phyloP scores from a whole-genome alignment of 2,329 filamentous ascomycete genomes.

The Xylaria sp. region DNA sequence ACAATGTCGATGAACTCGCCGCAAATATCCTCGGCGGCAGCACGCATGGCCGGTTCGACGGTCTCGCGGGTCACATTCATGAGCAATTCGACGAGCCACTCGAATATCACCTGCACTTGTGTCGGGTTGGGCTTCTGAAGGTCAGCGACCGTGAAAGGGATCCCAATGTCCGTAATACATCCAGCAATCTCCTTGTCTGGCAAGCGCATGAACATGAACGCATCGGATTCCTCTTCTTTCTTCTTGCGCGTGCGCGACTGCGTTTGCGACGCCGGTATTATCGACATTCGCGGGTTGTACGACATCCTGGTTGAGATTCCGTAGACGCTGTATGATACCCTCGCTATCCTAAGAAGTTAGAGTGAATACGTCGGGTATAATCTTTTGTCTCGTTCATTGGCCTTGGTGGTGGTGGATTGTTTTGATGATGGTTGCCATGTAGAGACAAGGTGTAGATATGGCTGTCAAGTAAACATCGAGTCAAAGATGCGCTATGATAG shows the following conservation, averaged over 20 bases:
- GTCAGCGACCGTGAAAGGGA: slow-evolving; percentile 86
- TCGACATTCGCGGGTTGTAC: slow-evolving; percentile 70
- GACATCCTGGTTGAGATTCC: slow-evolving; percentile 56
- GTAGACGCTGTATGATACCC: background rate
- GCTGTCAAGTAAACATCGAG: slow-evolving; percentile 33
- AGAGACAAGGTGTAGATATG: background rate
- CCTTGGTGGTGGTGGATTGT: slow-evolving; percentile 22
- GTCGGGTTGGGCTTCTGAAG: slow-evolving; percentile 93
- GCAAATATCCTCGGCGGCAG: slow-evolving; percentile 87
- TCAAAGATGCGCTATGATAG: slow-evolving; percentile 25
- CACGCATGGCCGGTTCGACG: slow-evolving; percentile 93
- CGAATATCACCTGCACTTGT: slow-evolving; percentile 96
- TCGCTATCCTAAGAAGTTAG: background rate
- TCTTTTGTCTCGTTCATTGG: slow-evolving; percentile 2
- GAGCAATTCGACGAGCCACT: slow-evolving; percentile 94
- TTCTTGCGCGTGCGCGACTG: slow-evolving; percentile 66
- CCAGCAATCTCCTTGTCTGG: slow-evolving; percentile 86
- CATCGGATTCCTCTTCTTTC: slow-evolving; percentile 68
- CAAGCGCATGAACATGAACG: slow-evolving; percentile 70
- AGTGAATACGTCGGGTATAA: background rate
- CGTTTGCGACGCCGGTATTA: slow-evolving; percentile 65
- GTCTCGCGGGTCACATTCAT: slow-evolving; percentile 94
- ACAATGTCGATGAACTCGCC: slow-evolving; percentile 87
- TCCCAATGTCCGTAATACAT: slow-evolving; percentile 97
- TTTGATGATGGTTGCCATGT: slow-evolving; percentile 36